phyloP scores from a whole-genome alignment of 768 basidiomycete genomes.

The Xerocomellus amylosporus region DNA sequence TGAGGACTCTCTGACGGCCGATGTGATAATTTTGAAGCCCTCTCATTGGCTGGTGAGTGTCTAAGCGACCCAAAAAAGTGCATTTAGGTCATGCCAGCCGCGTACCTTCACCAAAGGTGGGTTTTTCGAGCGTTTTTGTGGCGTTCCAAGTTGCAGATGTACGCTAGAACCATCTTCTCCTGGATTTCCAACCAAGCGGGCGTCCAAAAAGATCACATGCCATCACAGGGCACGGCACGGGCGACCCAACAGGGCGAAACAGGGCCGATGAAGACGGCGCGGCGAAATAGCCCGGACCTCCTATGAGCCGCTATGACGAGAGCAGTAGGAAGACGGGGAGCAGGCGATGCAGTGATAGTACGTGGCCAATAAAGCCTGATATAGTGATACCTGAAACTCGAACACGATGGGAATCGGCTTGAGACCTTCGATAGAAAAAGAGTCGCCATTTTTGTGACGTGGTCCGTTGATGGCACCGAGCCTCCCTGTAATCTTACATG shows the following conservation, averaged over 20 bases:
- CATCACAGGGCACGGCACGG: constrained; percentile 2
- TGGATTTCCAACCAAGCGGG: neutral
- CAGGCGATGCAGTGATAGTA: neutral
- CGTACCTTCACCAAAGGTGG: too few species aligned
- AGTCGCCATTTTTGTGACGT: too few species aligned
- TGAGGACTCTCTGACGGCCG: too few species aligned
- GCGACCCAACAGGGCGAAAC: constrained; percentile 1
- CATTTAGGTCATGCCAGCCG: too few species aligned
- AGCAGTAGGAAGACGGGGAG: neutral
- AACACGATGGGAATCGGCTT: neutral
- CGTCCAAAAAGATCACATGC: neutral
- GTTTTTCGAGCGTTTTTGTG: too few species aligned
- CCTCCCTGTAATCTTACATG: neutral
- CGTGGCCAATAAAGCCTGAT: constrained; percentile 5
- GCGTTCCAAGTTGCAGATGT: too few species aligned
- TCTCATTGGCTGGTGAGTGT: too few species aligned
- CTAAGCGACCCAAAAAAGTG: too few species aligned
- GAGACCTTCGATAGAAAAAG: neutral
- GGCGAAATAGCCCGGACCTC: neutral
- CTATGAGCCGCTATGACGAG: neutral
- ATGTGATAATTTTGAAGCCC: too few species aligned
- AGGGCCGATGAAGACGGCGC: constrained; percentile 2
- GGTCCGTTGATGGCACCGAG: neutral
- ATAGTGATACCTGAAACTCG: neutral
- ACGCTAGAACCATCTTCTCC: neutral